Conservation (phyloP, 495 filamentous ascomycete species). For the Choiromyces venosus region DNA sequence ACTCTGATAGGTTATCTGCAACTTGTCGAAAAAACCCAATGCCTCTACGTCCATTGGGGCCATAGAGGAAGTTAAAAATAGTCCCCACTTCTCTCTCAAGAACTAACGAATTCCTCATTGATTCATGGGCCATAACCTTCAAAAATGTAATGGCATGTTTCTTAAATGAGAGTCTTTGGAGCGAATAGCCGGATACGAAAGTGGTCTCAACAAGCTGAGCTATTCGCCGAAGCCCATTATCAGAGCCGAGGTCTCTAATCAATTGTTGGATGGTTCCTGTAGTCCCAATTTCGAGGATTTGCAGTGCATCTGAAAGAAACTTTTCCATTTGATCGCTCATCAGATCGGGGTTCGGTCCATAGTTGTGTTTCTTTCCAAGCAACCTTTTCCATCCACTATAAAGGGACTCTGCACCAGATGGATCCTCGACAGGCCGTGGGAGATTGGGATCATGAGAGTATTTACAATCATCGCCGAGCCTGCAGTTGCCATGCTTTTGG, state of each 20-base stretch:
- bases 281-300: constrained; percentile 32
- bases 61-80: constrained; percentile 56
- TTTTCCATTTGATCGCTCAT: constrained; percentile 17
- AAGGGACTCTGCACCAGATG: constrained; percentile 2
- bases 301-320: constrained; percentile 19
- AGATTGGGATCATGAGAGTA: constrained; percentile 27
- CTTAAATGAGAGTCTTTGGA: constrained; percentile 15
- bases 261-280: constrained; percentile 30
- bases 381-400: constrained; percentile 24
- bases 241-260: constrained; percentile 34
- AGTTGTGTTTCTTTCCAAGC: constrained; percentile 4
- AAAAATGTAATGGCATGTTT: constrained; percentile 50
- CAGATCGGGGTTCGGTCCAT: neutral
- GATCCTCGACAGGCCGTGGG: constrained; percentile 6
- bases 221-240: constrained; percentile 27
- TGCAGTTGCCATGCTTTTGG: constrained; percentile 18
- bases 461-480: constrained; percentile 16
- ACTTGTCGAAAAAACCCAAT: constrained; percentile 45
- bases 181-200: constrained; percentile 16
- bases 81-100: constrained; percentile 53
- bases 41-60: constrained; percentile 48
- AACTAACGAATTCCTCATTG: constrained; percentile 52
- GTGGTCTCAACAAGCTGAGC: constrained; percentile 24
- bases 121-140: constrained; percentile 49
- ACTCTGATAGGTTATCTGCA: constrained; percentile 6